Base-by-base conservation (phyloP, 2,329 filamentous ascomycete genomes). In the Diaporthe vaccinii region DNA sequence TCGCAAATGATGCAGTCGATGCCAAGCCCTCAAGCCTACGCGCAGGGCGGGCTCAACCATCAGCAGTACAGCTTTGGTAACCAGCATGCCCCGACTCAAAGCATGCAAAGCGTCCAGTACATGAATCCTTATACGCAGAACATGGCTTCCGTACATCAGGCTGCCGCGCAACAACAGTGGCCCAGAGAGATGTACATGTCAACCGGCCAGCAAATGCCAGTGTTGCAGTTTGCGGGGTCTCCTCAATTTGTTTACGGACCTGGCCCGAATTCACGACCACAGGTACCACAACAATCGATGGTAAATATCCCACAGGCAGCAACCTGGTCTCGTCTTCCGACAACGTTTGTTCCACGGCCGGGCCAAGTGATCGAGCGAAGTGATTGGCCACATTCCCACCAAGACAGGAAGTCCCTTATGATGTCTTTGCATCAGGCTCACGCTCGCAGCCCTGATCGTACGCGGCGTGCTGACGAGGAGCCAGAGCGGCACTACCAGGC, bases 401-500 rank as follows among this genome's bases (percentile, higher is more conserved):
- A 85, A 49, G 86, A 88, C 8, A 81, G 79, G 61, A 84, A 81
- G 65, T 85, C 88, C 2, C 65, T 89, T 17, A 78, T 83, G 55
- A 83, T 82, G 75, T 82, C 87, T 7, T 82, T 90, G 20, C 88
- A 90, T 70, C 84, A 89, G 74, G 82, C 84, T n/a, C 80, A 84
- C 44, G 78, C 86, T 20, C 84, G 87, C 28, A 91, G 89, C 76
- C 89, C 89, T 3, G 83, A 81, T 53, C 84, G 88, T 67, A 79
- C 84, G n/a, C 81, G 84, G 4, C 79, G 78, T 49, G 73, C 67
- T n/a, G 74, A 74, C 8, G 75, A 76, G 2, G 59, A 74, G 12
- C 69, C 73, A 9, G 83, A 84, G 76, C 84, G 84, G 7, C 83
- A 89, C 70, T 94, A 93, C 79, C 91, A 93, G 77, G 89, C 87